phyloP scores from a whole-genome alignment of 306 rosid genomes.

The Oemleria cerasiformis region DNA sequence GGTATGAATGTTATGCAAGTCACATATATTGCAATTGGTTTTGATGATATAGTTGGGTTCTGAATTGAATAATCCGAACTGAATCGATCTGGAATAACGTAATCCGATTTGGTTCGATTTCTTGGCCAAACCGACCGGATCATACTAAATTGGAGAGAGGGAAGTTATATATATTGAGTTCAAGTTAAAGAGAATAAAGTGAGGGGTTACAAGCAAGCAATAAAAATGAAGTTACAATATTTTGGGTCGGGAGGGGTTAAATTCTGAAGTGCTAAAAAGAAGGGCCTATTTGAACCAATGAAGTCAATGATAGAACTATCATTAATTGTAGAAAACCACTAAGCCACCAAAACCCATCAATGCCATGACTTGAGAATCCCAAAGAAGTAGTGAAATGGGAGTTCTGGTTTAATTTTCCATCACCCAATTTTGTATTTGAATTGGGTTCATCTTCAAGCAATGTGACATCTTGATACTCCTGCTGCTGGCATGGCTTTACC shows the following conservation, averaged over 20 bases:
- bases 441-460: constrained; percentile 29
- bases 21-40: neutral
- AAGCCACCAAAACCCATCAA: constrained; percentile 46
- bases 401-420: constrained; percentile 25
- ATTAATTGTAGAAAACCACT: constrained; percentile 29
- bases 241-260: constrained; percentile 27
- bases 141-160: neutral
- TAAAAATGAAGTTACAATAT: constrained; percentile 28
- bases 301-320: constrained; percentile 28
- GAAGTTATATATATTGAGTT: neutral
- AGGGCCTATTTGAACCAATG: constrained; percentile 22
- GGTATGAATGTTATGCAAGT: neutral
- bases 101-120: too few relatives aligned
- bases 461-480: constrained; percentile 30
- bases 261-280: constrained; percentile 6
- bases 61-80: too few relatives aligned
- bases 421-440: constrained; percentile 27
- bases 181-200: neutral
- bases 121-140: too few relatives aligned
- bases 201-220: neutral
- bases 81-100: too few relatives aligned
- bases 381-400: constrained; percentile 37
- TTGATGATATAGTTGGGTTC: too few relatives aligned
- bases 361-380: constrained; percentile 39
- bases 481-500: constrained; percentile 67